Percentiles rank a stretch among this genome's conserved stretches.
phyloP scores from a whole-genome alignment of 768 basidiomycete species.

The Amanita rimosa region DNA sequence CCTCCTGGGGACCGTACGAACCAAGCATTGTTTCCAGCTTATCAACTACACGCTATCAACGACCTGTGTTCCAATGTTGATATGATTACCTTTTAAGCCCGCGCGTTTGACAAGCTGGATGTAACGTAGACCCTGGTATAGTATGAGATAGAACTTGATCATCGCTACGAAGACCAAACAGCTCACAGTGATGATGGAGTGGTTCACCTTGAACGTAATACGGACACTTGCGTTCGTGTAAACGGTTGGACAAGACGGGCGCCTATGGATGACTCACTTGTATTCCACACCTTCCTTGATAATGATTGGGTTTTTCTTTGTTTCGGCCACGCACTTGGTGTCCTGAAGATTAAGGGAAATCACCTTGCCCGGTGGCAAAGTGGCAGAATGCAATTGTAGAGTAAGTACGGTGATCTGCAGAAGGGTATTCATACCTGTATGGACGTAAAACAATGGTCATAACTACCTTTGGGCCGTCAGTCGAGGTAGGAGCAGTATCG shows the following conservation, averaged over 20 bases:
- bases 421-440: constrained; percentile 13
- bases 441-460: background rate
- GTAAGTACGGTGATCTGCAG: constrained; percentile 59
- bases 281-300: constrained; percentile 88
- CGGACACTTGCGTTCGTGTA: constrained; percentile 40
- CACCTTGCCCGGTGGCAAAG: constrained; percentile 47
- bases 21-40: constrained; percentile 93
- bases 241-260: constrained; percentile 1
- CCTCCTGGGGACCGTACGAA: constrained; percentile 72
- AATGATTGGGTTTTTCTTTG: constrained; percentile 67
- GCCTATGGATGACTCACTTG: constrained; percentile 40
- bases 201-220: constrained; percentile 80
- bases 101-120: constrained; percentile 81
- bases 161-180: background rate
- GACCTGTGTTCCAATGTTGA: background rate
- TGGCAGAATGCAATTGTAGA: constrained; percentile 72
- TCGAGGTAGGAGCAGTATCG: constrained; percentile 25
- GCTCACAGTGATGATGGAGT: constrained; percentile 74
- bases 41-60: constrained; percentile 48
- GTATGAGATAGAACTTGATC: constrained; percentile 1
- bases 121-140: constrained; percentile 63
- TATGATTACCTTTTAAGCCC: constrained; percentile 53
- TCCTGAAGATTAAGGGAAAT: constrained; percentile 62
- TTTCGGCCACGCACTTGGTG: constrained; percentile 28
- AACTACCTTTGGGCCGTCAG: constrained; percentile 55